Base-by-base conservation (phyloP, 2,329 filamentous ascomycete genomes). In the Chaetomium globosum region DNA sequence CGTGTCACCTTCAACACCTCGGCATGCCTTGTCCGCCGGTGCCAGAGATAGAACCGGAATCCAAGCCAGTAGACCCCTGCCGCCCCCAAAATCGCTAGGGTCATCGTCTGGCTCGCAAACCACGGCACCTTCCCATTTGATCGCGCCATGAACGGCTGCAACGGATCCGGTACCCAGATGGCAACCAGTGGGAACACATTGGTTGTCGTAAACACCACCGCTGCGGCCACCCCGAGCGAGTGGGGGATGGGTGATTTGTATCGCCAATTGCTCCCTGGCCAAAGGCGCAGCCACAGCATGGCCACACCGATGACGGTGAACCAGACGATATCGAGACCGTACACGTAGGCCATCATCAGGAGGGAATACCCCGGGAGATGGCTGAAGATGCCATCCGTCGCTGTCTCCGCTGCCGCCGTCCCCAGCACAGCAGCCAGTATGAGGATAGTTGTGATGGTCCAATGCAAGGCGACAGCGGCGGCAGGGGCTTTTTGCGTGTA, bases 261-360 rank as follows among this genome's bases (percentile, higher is more conserved):
- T 0, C 64, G 61, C 67, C 67, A 69, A 7, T 33, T 63, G 23
- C 61, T 65, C 2, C 65, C 67, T 0, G 65, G 67, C 64, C 64
- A 61, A 4, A 69, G 61, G 1, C 65, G 67, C 12, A 69, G 57
- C 23, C 54, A 54, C 28, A 69, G 31, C 64, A 67, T 64, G 8
- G 33, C 65, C 9, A 60, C 33, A 16, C 67, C 67, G n/a, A 69
- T 66, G 26, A 64, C 31, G 2, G 55, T 48, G 53, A 67, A 69
- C 65, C 67, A 69, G 43, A 66, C 49, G n/a, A 66, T 55, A n/a
- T 67, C 67, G 5, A 69, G 57, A 0, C 67, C 67, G 54, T 67
- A 69, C 5, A 63, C 61, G 16, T 61, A 67, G 10, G 64, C 63
- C 39, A 59, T 62, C 33, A 61, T 8, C 13, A 64, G 33, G 2